phyloP scores from a whole-genome alignment of 2,329 filamentous ascomycete species.

The Ophiostoma triangulosporum region DNA sequence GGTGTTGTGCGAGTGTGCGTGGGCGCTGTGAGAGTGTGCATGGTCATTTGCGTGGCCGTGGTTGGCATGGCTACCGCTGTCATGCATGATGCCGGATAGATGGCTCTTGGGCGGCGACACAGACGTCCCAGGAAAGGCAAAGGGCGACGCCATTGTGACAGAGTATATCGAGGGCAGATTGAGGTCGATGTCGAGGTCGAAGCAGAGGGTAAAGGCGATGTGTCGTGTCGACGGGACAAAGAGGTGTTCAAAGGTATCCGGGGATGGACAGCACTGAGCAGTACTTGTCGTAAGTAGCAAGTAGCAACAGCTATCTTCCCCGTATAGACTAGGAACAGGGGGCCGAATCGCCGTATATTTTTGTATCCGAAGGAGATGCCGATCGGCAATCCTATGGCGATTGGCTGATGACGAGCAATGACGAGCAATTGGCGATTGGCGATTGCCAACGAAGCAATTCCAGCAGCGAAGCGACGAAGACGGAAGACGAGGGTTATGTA shows the following conservation, averaged over 20 bases:
- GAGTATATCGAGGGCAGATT: not conserved
- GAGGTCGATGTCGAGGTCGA: not conserved
- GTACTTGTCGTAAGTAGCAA: not conserved
- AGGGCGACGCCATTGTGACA: slow-evolving; percentile 35
- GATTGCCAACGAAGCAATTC: not conserved
- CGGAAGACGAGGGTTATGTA: not conserved
- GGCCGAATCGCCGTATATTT: not conserved
- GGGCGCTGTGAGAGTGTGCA: slow-evolving; percentile 17
- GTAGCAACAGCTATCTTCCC: not conserved
- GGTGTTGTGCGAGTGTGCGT: slow-evolving; percentile 21
- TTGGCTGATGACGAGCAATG: not conserved
- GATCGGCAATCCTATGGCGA: not conserved
- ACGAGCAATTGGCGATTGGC: not conserved
- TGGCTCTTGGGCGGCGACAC: slow-evolving; percentile 32
- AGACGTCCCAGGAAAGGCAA: slow-evolving; percentile 35
- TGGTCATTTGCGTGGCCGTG: slow-evolving; percentile 17
- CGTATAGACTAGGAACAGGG: not conserved
- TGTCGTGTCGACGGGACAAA: not conserved
- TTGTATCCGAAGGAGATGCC: not conserved
- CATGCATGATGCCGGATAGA: slow-evolving; percentile 21
- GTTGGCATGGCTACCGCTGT: slow-evolving; percentile 21
- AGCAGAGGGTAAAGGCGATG: not conserved
- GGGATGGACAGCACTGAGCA: no score
- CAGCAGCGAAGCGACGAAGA: not conserved
- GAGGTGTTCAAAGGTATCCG: not conserved